These are phyloP conservation scores for Fusarium kyushuense DNA, from an alignment of 2,329 filamentous ascomycete genomes.

Conservation along the genomic window DNA sequence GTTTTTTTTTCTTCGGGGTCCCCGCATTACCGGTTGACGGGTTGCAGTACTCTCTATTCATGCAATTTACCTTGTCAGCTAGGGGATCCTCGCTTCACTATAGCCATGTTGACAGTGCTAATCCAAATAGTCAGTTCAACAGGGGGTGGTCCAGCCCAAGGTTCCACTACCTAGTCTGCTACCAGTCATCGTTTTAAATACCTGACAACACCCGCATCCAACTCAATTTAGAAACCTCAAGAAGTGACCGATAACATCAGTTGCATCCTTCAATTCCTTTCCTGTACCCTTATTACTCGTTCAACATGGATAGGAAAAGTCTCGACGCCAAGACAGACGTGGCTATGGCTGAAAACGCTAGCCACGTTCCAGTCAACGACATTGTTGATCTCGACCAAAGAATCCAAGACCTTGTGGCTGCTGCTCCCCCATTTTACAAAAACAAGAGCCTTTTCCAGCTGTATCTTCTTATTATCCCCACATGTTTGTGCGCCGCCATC, in stretches of 20 bases:
- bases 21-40: neutral
- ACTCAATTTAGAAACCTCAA: neutral
- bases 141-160: neutral
- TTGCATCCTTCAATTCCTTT: no score
- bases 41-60: no score
- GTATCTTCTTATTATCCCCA: constrained; percentile 29
- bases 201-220: neutral
- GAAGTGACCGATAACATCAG: neutral
- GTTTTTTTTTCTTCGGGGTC: neutral
- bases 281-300: rapidly evolving
- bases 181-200: neutral
- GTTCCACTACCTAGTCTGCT: no score
- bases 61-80: no score
- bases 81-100: no score
- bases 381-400: neutral
- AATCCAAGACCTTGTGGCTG: neutral
- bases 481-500: constrained; percentile 26
- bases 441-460: constrained; percentile 13
- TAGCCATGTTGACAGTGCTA: neutral
- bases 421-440: constrained; percentile 17
- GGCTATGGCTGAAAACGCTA: neutral
- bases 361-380: neutral
- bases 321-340: neutral
- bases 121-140: neutral
- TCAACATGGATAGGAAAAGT: neutral